Evolutionary conservation across 2,329 filamentous ascomycete species (phyloP).

Genomic region (Fusarium pseudograminearum): DNA sequence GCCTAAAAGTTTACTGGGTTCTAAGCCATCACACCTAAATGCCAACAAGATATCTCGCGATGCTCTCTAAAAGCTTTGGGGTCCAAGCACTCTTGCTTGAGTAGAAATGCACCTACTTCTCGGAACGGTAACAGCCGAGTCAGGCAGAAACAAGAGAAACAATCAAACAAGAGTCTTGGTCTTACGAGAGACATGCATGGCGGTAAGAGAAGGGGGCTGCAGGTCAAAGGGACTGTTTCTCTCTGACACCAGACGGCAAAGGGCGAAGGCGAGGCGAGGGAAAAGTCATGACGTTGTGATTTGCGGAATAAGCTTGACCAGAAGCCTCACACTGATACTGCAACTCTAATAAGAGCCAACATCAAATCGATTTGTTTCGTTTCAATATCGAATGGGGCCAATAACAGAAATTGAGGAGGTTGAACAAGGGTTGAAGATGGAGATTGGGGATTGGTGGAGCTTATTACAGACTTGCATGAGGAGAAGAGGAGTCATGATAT

Average conservation of each 20-base stretch:
- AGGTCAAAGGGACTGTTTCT: conserved; percentile 5
- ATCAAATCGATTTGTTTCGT: conserved; percentile 23
- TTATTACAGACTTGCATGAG: conserved; percentile 20
- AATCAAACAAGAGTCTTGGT: neutral
- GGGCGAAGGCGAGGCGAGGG: conserved; percentile 8
- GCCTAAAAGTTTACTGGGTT: neutral
- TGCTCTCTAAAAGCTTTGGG: neutral
- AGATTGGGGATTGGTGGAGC: conserved; percentile 31
- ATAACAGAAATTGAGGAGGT: conserved; percentile 25
- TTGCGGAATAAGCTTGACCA: conserved; percentile 30
- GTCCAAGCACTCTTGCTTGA: neutral
- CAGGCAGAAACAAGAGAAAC: neutral
- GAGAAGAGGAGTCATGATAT: conserved; percentile 35
- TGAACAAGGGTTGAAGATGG: conserved; percentile 9
- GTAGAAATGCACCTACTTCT: conserved; percentile 2
- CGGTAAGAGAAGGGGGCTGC: conserved; percentile 7
- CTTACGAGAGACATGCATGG: conserved; percentile 12
- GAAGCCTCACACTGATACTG: conserved; percentile 8
- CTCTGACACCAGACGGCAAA: conserved; percentile 1
- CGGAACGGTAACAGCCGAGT: conserved; percentile 34
- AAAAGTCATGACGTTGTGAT: conserved; percentile 37
- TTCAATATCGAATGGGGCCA: conserved; percentile 11
- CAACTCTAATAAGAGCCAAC: conserved; percentile 15
- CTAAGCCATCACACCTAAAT: neutral
- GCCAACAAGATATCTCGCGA: neutral